Percentiles rank a stretch among this genome's conserved stretches.
Conservation (phyloP, 208 protist genomes). For the Phytomonas francai region DNA sequence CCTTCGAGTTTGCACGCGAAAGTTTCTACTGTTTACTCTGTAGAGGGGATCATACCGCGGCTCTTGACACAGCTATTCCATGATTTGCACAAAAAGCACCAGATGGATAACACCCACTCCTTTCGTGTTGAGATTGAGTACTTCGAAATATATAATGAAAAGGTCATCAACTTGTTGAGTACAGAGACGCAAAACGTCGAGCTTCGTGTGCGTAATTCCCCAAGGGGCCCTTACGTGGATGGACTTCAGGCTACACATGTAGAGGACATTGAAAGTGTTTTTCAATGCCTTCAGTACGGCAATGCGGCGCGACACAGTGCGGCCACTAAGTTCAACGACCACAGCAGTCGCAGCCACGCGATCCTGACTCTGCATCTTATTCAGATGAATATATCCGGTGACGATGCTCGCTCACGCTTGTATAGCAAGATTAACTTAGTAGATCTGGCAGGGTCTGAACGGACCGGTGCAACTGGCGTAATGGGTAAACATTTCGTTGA, state of each 20-base stretch:
- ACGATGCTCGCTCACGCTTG: conserved; percentile 48
- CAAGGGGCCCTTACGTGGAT: conserved; percentile 70
- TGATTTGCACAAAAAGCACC: conserved; percentile 32
- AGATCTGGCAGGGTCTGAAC: conserved; percentile 91
- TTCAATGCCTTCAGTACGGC: conserved; percentile 57
- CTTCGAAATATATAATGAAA: conserved; percentile 91
- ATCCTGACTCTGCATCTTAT: conserved; percentile 75
- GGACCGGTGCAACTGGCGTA: conserved; percentile 52
- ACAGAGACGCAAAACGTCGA: conserved; percentile 47
- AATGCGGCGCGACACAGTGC: conserved; percentile 75
- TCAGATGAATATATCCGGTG: conserved; percentile 51
- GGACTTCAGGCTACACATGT: conserved; percentile 41
- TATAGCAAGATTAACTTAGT: conserved; percentile 88
- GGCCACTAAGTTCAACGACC: conserved; percentile 82
- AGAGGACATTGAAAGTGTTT: conserved; percentile 60
- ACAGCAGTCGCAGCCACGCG: conserved; percentile 83
- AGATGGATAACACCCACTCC: conserved; percentile 49
- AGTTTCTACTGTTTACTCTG: conserved; percentile 23
- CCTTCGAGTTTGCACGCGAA: background rate
- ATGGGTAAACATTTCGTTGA: conserved; percentile 58
- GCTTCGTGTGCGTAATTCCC: conserved; percentile 61
- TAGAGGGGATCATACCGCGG: conserved; percentile 75
- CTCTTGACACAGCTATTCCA: conserved; percentile 58
- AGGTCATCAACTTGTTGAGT: conserved; percentile 72
- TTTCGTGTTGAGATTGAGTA: conserved; percentile 73